phyloP scores from a whole-genome alignment of 352 stramenopile genomes.

The Phytophthora macrochlamydospora region DNA sequence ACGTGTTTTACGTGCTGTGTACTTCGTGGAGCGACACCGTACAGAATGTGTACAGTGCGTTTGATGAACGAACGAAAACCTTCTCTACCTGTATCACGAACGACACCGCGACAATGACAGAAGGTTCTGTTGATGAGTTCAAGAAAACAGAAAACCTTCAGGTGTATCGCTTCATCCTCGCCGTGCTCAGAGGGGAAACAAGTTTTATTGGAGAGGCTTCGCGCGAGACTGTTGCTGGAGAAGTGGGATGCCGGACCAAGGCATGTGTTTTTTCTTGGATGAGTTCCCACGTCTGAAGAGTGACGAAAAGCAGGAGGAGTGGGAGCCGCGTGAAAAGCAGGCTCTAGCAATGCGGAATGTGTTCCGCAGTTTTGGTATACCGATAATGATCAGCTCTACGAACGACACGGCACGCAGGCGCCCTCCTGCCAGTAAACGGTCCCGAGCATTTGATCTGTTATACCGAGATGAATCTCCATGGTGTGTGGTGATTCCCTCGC shows the following conservation, averaged over 20 bases:
- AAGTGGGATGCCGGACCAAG: background rate
- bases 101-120: background rate
- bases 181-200: background rate
- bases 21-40: background rate
- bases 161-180: slow-evolving; percentile 2
- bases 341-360: background rate
- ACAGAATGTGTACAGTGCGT: too few species aligned
- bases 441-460: background rate
- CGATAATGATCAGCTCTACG: background rate
- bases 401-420: background rate
- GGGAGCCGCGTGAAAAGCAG: background rate
- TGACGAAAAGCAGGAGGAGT: background rate
- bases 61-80: too few species aligned
- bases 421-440: background rate
- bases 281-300: background rate
- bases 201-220: background rate
- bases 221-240: background rate
- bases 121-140: background rate
- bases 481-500: too few species aligned
- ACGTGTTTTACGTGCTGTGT: background rate
- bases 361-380: background rate
- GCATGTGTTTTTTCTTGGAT: background rate
- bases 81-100: too few species aligned
- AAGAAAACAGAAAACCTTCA: background rate
- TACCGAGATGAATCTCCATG: too few species aligned